Conservation (phyloP, 2,329 filamentous ascomycete genomes). For the Teratosphaeria gauchensis region DNA sequence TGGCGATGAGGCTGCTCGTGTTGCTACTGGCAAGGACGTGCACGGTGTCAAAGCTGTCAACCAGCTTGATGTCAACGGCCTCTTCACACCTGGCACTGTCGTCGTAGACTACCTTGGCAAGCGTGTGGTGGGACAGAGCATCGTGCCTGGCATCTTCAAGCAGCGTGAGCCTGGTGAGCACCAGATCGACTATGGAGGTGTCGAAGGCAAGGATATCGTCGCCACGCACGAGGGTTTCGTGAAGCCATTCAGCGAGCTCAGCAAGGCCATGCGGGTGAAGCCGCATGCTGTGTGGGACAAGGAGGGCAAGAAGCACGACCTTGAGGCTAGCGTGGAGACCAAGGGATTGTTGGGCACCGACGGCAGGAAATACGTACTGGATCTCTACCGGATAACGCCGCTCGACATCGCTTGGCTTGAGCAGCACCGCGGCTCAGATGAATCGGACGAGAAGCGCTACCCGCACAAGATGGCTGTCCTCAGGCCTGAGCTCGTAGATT, state of each 20-base stretch:
- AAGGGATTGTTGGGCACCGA: conserved; percentile 97
- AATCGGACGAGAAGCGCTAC: conserved; percentile 51
- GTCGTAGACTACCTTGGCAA: conserved; percentile 96
- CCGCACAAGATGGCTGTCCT: conserved; percentile 95
- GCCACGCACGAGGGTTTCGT: conserved; percentile 82
- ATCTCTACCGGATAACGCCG: conserved; percentile 89
- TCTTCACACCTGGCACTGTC: conserved; percentile 92
- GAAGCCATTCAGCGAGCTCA: conserved; percentile 77
- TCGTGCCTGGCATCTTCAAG: conserved; percentile 98
- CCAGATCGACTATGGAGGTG: conserved; percentile 96
- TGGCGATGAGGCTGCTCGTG: conserved; percentile 88
- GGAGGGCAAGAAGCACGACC: conserved; percentile 76
- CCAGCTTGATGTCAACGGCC: conserved; percentile 86
- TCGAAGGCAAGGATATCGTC: conserved; percentile 92
- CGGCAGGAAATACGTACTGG: conserved; percentile 92
- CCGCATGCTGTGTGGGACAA: conserved; percentile 97
- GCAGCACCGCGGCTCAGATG: conserved; percentile 50
- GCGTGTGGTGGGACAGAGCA: conserved; percentile 93
- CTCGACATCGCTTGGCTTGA: conserved; percentile 88
- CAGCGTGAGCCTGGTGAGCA: conserved; percentile 95
- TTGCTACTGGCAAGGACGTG: conserved; percentile 95
- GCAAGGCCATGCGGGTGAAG: conserved; percentile 83
- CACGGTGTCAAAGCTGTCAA: conserved; percentile 90
- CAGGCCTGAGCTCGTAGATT: conserved; percentile 79
- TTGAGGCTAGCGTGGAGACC: conserved; percentile 94